Base-by-base conservation (phyloP, 2,329 filamentous ascomycete genomes). In the Xylaria arbuscula region DNA sequence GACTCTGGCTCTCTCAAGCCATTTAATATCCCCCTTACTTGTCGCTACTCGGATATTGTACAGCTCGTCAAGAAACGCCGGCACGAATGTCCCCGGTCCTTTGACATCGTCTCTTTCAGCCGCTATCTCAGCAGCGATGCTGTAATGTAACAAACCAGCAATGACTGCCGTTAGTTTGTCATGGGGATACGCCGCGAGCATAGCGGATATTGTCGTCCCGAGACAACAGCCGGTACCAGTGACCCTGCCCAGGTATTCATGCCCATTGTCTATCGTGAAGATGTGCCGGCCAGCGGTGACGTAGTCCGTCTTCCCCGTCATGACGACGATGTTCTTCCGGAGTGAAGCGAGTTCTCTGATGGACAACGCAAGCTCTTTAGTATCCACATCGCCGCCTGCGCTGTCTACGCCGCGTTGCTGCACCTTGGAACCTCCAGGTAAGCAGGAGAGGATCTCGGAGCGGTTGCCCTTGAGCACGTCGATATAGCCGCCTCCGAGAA, bases 381-480 rank as follows among this genome's bases (percentile, higher is more conserved):
- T 72, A 19, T 78, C 3, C 78, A 68, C 2, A 83, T 62, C 82
- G 77, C 70, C 88, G 79, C 89, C 88, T 3, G 87, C 87, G 70
- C 90, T 93, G 80, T 98, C 95, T 11, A 98, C 95, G 57, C 95
- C 95, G 51, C 91, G 89, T 80, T 98, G 95, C 71, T 89, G 87
- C 1, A 83, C 69, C 13, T 64, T 38, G 2, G 73, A 55, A 48
- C 67, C 64, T 48, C 69, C 72, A 53, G 70, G 77, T 70, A 51
- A 86, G 83, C 50, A 91, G 76, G 94, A 97, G 79, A 94, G 91
- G 83, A 98, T 94, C 80, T 98, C 96, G 62, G 91, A 89, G 78
- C 97, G 93, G 80, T 98, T 98, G 57, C 95, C 95, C 78, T 98
- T 98, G 80, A 98, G 94, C 50, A 98, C 85, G 78, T 93, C 89